Percentiles rank a stretch among this genome's conserved stretches.
These are phyloP conservation scores for Agaricus bisporus DNA, from an alignment of 768 basidiomycete genomes.

Conservation along the genomic window DNA sequence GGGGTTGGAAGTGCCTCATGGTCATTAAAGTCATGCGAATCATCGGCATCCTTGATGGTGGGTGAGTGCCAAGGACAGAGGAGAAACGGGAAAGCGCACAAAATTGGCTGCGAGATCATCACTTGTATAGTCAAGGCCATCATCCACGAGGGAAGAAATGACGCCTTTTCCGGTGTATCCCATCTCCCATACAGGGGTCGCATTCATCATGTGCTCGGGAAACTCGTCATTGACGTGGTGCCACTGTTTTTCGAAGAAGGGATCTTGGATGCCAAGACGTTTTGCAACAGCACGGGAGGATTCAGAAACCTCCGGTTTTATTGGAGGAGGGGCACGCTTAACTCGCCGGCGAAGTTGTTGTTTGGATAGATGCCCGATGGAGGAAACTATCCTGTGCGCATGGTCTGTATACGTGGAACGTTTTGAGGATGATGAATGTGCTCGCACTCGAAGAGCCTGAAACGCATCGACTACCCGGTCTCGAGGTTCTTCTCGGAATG, in stretches of 20 bases:
- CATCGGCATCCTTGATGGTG: conserved; percentile 66
- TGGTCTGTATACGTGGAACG: conserved; percentile 36
- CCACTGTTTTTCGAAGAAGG: conserved; percentile 85
- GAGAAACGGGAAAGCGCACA: conserved; percentile 43
- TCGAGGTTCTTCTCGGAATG: conserved; percentile 24
- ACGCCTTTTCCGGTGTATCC: conserved; percentile 86
- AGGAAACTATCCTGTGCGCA: conserved; percentile 41
- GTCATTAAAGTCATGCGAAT: conserved; percentile 97
- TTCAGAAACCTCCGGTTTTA: conserved; percentile 22
- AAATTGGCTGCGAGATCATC: conserved; percentile 89
- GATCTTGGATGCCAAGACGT: conserved; percentile 70
- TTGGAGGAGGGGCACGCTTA: conserved; percentile 70
- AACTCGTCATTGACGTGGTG: conserved; percentile 86
- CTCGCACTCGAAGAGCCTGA: conserved; percentile 35
- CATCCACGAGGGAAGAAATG: conserved; percentile 87
- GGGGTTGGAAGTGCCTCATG: conserved; percentile 85
- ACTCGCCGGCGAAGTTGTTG: conserved; percentile 63
- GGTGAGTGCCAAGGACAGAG: background rate
- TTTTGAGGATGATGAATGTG: conserved; percentile 24
- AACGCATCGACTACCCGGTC: conserved; percentile 49
- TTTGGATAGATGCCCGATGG: conserved; percentile 54
- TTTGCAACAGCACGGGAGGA: conserved; percentile 45
- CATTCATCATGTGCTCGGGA: conserved; percentile 85
- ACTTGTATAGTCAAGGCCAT: conserved; percentile 88
- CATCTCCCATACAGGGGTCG: conserved; percentile 87